Base-by-base conservation (phyloP, 352 stramenopile genomes). In the Pythium guiyangense region DNA sequence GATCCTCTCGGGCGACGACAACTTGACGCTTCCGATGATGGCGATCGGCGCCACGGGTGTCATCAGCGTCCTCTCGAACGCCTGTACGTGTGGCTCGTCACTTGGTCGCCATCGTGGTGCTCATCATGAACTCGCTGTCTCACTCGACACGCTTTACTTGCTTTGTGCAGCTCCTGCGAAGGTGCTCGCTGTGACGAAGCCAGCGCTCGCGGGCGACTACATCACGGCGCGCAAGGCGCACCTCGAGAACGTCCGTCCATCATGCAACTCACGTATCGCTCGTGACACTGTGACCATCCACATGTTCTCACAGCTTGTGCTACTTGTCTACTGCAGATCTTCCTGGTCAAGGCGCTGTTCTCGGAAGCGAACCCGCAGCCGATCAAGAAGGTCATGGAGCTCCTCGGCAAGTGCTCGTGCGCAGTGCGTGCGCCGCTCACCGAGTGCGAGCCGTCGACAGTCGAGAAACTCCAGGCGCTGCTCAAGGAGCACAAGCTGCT, bases 21-120 rank as follows among this genome's bases (percentile, higher is more conserved):
- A 93, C 60, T 64, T 97, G 43, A 96, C 89, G 42, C 64, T 97
- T 47, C 89, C 89, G 6, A 78, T 97, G 52, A 96, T 96, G 76
- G 68, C 86, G 0, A 88, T 97, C 45, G 89, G 89, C 26, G 88
- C 82, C 54, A 94, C 80, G 31, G 89, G 89, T 60, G 86, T 96
- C 39, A 96, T 97, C 59, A 96, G 86, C 59, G 89, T 97, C 58
- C 79, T 97, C 52, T 96, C 86, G 62, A 97, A 97, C 60, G 77
- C 77, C 17, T 83, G 83, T 93, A 60, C 52, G 80, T 81, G n/a
- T 31, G 37, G 48, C 40, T 22, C 2, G 49, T 34, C 6, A 37
- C 31, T 37, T 10, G 31, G 12, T 37, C 8, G 8, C 4, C 31
- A 25, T 1, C 8, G 1, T 25, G 10, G 34, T 42, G 20, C 18